Evolutionary conservation across 2,329 filamentous ascomycete genomes (phyloP), one percentile per base, ranked within the genome.

Genomic region (Diaporthe capsici): DNA sequence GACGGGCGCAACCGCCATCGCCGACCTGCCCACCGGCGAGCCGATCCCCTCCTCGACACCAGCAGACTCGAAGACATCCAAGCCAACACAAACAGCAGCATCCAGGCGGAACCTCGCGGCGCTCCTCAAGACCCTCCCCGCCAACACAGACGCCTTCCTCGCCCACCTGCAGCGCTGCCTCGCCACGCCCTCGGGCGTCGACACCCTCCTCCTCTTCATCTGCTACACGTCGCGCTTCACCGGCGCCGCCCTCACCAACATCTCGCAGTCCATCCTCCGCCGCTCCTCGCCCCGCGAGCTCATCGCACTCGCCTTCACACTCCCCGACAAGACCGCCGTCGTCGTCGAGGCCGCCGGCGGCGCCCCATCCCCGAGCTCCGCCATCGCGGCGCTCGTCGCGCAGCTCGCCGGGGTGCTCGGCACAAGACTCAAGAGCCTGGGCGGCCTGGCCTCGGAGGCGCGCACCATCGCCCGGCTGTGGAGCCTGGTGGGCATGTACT

Each of bases 401-500:
- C 87, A 91, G 12, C 83, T 86, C 58, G 86, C 88, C 1, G 87
- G 91, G 12, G 83, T 85, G 47, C 84, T 91, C 51, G 87, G 90
- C 22, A 82, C 81, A 61, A 84, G 89, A 80, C 86, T 95, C 81
- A 89, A 87, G 84, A 88, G 85, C 20, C 87, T 98, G 20, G 91
- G 92, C 25, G 88, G 84, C 47, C 86, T 96, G 72, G 87, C 97
- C 63, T 89, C 88, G 79, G 94, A 97, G 81, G 90, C 92, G 77
- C 88, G 94, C 76, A 93, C 92, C 75, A 94, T 96, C 82, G 86
- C 90, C 77, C 90, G 95, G 0, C 88, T 98, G 42, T 98, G 94
- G 93, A 93, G 92, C 0, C 82, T 96, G 80, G 80, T 98, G 81
- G 92, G 92, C 70, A 87, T 98, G 83, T 94, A 94, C 84, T 86